phyloP scores from a whole-genome alignment of 495 filamentous ascomycete species.

The Neurospora sp. region DNA sequence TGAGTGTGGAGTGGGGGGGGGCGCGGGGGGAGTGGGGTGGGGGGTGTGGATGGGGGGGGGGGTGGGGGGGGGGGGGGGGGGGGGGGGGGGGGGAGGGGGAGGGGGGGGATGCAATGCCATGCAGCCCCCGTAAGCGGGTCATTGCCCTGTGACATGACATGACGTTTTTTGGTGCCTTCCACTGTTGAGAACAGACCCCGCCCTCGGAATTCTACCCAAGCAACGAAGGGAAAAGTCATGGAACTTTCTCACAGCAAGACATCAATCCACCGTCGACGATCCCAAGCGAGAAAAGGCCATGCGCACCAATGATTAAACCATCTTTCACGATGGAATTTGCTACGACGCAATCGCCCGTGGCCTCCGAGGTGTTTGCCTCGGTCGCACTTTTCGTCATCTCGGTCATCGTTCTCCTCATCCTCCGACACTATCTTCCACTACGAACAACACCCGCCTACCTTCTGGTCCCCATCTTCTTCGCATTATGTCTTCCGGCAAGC shows the following conservation, averaged over 20 bases:
- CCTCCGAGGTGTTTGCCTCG: conserved; percentile 52
- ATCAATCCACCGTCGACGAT: neutral
- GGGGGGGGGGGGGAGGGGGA: neutral
- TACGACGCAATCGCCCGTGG: conserved; percentile 16
- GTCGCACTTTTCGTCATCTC: conserved; percentile 63
- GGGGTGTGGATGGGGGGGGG: too few species aligned
- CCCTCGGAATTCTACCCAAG: neutral
- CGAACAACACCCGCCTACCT: conserved; percentile 85
- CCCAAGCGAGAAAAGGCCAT: neutral
- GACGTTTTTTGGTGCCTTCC: neutral
- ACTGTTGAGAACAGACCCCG: neutral
- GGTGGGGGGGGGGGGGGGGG: too few species aligned
- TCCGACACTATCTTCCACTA: conserved; percentile 80
- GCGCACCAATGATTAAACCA: neutral
- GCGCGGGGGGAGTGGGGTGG: too few species aligned
- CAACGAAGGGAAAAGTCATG: neutral
- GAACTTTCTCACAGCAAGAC: neutral
- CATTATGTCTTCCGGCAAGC: conserved; percentile 81
- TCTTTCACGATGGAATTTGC: conserved; percentile 12
- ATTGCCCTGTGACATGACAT: neutral
- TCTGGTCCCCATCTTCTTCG: conserved; percentile 86
- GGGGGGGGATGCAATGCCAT: neutral
- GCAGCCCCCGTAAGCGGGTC: neutral
- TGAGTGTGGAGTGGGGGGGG: too few species aligned
- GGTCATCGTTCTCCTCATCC: conserved; percentile 64